Evolutionary conservation across 2,329 filamentous ascomycete genomes (phyloP), one percentile per base, ranked within the genome.

Genomic region (Botrytis fabae): DNA sequence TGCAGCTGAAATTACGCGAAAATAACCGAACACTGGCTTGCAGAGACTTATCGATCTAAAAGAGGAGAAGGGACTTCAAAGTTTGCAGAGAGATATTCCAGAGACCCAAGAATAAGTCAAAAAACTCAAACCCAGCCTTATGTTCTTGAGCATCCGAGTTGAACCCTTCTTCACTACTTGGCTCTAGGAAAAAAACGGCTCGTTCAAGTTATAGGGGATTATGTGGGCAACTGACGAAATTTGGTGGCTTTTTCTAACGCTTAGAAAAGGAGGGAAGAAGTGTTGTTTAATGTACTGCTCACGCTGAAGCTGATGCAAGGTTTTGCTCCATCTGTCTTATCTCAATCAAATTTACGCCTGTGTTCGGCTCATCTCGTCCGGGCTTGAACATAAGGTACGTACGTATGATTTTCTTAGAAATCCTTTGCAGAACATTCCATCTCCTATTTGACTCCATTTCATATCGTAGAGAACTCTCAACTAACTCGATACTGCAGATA

Each of bases 21-120:
- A 18, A 57, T 32, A 28, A 28, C 28, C n/a, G n/a, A 57, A 57
- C 8, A 2, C 14, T 3, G n/a, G 2, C n/a, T 28, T 32, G 4
- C n/a, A 2, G n/a, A 28, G n/a, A 6, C 51, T 9, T 6, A 1
- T 28, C n/a, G 14, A 18, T 28, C n/a, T 2, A 28, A 28, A 18
- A 57, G n/a, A 54, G 25, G n/a, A 28, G 14, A 28, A 54, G 12
- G 6, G 5, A 3, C n/a, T 18, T 54, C n/a, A n/a, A 1, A 6
- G 16, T 8, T 28, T 0, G n/a, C 6, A 28, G n/a, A 4, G 0
- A 25, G 0, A 8, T 18, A 1, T 28, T 28, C 14, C 6, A 57
- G 51, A 28, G 6, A 28, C 1, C 25, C 14, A 10, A 28, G n/a
- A 0, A 54, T 54, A 4, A 4, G n/a, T 12, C 6, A 54, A 18